Percentiles rank a stretch among this genome's conserved stretches.
Conservation (phyloP, 1,284 basidiomycete species). For the Volvariella surrecta region DNA sequence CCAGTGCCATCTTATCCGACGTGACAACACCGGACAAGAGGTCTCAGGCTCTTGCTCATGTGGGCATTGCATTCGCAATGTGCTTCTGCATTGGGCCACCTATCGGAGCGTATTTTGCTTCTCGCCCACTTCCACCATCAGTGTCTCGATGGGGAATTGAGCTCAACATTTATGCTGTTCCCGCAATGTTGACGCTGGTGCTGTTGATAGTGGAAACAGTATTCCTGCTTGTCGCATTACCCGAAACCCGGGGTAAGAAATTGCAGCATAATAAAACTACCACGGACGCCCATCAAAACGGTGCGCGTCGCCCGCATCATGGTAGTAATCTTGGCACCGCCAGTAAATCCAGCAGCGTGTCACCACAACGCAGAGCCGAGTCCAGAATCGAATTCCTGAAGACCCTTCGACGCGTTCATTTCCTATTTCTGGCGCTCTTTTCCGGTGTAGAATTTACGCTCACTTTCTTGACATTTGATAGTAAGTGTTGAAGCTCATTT, state of each 20-base stretch:
- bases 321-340: no score
- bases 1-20: constrained; percentile 83
- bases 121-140: constrained; percentile 52
- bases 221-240: constrained; percentile 67
- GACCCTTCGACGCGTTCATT: constrained; percentile 60
- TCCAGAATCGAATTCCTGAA: constrained; percentile 44
- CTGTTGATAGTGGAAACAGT: constrained; percentile 63
- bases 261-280: constrained; percentile 9
- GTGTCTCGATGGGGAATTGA: constrained; percentile 52
- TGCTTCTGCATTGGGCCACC: constrained; percentile 85
- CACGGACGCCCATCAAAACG: no score
- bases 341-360: neutral
- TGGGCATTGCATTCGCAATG: constrained; percentile 90
- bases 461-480: constrained; percentile 83
- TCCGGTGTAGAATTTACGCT: constrained; percentile 91
- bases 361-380: constrained; percentile 28
- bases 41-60: constrained; percentile 79
- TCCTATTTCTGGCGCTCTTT: constrained; percentile 80
- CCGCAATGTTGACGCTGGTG: constrained; percentile 70
- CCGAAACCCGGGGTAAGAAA: constrained; percentile 64
- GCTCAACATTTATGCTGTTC: constrained; percentile 80
- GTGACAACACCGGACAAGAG: constrained; percentile 72
- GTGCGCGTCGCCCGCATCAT: no score
- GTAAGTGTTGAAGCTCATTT: constrained; percentile 35
- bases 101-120: constrained; percentile 77